Evolutionary conservation across 805 yeast species (phyloP).

Genomic region (Candida ponderosae): DNA sequence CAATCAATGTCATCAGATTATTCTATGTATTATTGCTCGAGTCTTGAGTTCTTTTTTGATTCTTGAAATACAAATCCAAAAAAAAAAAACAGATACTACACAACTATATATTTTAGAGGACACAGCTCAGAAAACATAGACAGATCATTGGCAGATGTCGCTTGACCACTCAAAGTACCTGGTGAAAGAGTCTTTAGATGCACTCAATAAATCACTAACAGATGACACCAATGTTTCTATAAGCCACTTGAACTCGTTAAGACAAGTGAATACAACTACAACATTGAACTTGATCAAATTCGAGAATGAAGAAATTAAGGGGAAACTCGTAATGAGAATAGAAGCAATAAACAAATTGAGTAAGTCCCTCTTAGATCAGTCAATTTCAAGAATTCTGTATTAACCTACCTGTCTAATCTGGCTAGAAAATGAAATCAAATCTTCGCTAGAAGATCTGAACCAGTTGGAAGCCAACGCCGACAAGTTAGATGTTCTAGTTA

Average conservation of each 20-base stretch:
- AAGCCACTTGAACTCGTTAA: constrained; percentile 38
- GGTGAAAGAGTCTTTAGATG: constrained; percentile 20
- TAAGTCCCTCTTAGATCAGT: constrained; percentile 1
- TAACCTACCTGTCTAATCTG: neutral
- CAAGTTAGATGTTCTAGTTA: constrained; percentile 36
- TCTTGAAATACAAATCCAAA: too few relatives aligned
- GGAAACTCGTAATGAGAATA: constrained; percentile 12
- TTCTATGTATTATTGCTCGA: too few relatives aligned
- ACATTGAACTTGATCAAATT: constrained; percentile 41
- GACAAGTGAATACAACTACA: constrained; percentile 51
- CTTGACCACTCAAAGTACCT: neutral
- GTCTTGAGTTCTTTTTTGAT: too few relatives aligned
- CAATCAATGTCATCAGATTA: too few relatives aligned
- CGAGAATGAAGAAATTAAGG: constrained; percentile 28
- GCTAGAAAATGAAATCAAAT: constrained; percentile 10
- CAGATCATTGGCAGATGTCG: too few relatives aligned
- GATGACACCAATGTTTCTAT: constrained; percentile 30
- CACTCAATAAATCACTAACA: constrained; percentile 26
- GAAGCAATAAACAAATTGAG: constrained; percentile 11
- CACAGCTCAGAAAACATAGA: too few relatives aligned
- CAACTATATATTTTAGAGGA: too few relatives aligned
- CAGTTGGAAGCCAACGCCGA: constrained; percentile 27
- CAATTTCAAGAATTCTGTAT: neutral
- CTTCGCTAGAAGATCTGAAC: constrained; percentile 12
- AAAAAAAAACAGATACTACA: too few relatives aligned